Conservation (phyloP, 2,329 filamentous ascomycete genomes). For the Stachybotrys echinatus region DNA sequence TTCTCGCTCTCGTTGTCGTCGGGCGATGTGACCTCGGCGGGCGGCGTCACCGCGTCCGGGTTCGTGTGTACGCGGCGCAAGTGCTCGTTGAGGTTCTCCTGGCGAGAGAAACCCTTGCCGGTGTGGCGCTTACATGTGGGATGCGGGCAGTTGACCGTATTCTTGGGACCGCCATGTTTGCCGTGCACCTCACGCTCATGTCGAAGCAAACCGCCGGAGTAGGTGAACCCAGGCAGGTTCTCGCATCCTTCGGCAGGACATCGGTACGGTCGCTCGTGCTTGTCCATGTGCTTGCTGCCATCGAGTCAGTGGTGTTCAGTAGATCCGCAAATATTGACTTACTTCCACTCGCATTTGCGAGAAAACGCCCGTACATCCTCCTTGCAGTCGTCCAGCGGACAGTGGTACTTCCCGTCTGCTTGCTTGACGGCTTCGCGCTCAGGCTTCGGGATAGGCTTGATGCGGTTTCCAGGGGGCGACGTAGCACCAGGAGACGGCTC, state of each 20-base stretch:
- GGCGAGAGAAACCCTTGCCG: slow-evolving; percentile 84
- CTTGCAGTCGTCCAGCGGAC: slow-evolving; percentile 64
- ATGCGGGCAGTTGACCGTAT: slow-evolving; percentile 81
- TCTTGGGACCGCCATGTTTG: slow-evolving; percentile 83
- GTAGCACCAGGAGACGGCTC: slow-evolving; percentile 24
- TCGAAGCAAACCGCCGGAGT: slow-evolving; percentile 81
- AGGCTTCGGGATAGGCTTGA: slow-evolving; percentile 54
- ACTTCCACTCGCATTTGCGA: slow-evolving; percentile 93
- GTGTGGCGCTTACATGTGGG: slow-evolving; percentile 82
- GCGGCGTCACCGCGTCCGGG: slow-evolving; percentile 28
- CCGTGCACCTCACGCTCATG: slow-evolving; percentile 93
- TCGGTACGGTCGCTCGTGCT: slow-evolving; percentile 89
- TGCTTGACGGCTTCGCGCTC: slow-evolving; percentile 57
- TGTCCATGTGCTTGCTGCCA: slow-evolving; percentile 97
- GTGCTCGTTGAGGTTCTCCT: slow-evolving; percentile 93
- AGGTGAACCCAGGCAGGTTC: slow-evolving; percentile 91
- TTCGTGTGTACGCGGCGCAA: slow-evolving; percentile 79
- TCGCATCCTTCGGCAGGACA: slow-evolving; percentile 79
- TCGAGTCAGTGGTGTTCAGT: slow-evolving; percentile 19
- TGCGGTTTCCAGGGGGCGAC: slow-evolving; percentile 31
- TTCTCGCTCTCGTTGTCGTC: slow-evolving; percentile 44
- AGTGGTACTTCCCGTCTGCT: slow-evolving; percentile 69
- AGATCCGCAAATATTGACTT: slow-evolving; percentile 33
- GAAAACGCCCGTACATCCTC: slow-evolving; percentile 62
- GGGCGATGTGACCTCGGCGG: slow-evolving; percentile 29